phyloP scores from a whole-genome alignment of 1,139 yeast species.

The Hemisphaericaspora subhashii region DNA sequence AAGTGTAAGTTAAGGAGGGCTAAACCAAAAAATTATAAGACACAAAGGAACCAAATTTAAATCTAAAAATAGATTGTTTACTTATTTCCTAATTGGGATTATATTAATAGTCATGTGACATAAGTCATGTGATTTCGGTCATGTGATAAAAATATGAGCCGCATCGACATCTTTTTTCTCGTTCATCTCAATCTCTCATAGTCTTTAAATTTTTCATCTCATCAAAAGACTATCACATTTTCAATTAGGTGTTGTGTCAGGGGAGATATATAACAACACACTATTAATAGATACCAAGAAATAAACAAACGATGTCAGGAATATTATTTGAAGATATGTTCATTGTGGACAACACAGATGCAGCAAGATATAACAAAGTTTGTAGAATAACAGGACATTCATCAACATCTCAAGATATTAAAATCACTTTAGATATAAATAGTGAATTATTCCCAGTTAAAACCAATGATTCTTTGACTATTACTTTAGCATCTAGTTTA shows the following conservation, averaged over 20 bases:
- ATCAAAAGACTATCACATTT: background rate
- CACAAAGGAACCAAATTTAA: too few relatives aligned
- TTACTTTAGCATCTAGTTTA: constrained; percentile 80
- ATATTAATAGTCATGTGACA: background rate
- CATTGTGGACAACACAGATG: constrained; percentile 79
- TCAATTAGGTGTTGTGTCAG: background rate
- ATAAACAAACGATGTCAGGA: constrained; percentile 54
- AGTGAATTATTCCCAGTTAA: constrained; percentile 88
- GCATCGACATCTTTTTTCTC: background rate
- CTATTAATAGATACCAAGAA: background rate
- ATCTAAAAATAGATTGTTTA: constrained; percentile 4
- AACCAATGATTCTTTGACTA: constrained; percentile 77
- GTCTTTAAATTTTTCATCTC: constrained; percentile 4
- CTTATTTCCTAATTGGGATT: background rate
- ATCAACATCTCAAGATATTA: constrained; percentile 78
- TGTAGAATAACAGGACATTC: constrained; percentile 87
- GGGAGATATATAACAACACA: background rate
- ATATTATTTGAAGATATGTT: constrained; percentile 94
- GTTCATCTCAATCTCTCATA: background rate
- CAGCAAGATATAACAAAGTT: constrained; percentile 91
- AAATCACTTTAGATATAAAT: constrained; percentile 87
- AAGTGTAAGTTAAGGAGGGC: background rate
- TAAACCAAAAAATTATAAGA: background rate
- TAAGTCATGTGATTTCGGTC: constrained; percentile 1
- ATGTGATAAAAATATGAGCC: background rate